Evolutionary conservation across 495 filamentous ascomycete species (phyloP).

Genomic region (Neurospora terricola): DNA sequence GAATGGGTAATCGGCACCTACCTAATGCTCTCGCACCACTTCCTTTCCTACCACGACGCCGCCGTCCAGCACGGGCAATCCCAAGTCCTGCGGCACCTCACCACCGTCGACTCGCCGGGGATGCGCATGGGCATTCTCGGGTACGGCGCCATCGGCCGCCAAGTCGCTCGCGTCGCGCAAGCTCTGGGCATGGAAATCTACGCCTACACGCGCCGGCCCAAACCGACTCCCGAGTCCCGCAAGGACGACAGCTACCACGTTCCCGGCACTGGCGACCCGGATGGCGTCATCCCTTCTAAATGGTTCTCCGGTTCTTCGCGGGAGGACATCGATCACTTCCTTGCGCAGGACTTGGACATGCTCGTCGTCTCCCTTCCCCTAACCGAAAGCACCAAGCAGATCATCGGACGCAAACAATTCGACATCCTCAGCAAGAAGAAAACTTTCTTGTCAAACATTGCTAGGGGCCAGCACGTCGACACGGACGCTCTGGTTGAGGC

Average conservation of each 20-base stretch:
- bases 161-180: slow-evolving; percentile 56
- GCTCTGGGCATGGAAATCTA: slow-evolving; percentile 74
- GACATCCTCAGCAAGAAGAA: slow-evolving; percentile 46
- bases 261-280: slow-evolving; percentile 66
- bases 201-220: slow-evolving; percentile 65
- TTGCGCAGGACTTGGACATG: slow-evolving; percentile 60
- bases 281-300: slow-evolving; percentile 56
- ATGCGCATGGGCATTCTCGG: slow-evolving; percentile 55
- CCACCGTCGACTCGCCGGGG: slow-evolving; percentile 20
- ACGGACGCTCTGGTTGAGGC: slow-evolving; percentile 58
- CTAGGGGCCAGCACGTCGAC: slow-evolving; percentile 61
- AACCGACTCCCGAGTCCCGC: slow-evolving; percentile 42
- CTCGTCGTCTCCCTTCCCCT: slow-evolving; percentile 67
- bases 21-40: slow-evolving; percentile 24
- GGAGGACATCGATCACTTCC: slow-evolving; percentile 52
- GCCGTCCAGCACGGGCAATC: slow-evolving; percentile 1
- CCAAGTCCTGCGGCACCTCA: not conserved
- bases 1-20: slow-evolving; percentile 35
- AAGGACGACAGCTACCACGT: slow-evolving; percentile 59
- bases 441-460: slow-evolving; percentile 64
- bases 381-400: slow-evolving; percentile 52
- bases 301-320: slow-evolving; percentile 66
- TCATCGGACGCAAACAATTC: slow-evolving; percentile 59
- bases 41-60: not conserved
- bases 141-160: slow-evolving; percentile 69